These are phyloP conservation scores for Boletus speciosus DNA, from an alignment of 768 basidiomycete species.

Conservation along the genomic window DNA sequence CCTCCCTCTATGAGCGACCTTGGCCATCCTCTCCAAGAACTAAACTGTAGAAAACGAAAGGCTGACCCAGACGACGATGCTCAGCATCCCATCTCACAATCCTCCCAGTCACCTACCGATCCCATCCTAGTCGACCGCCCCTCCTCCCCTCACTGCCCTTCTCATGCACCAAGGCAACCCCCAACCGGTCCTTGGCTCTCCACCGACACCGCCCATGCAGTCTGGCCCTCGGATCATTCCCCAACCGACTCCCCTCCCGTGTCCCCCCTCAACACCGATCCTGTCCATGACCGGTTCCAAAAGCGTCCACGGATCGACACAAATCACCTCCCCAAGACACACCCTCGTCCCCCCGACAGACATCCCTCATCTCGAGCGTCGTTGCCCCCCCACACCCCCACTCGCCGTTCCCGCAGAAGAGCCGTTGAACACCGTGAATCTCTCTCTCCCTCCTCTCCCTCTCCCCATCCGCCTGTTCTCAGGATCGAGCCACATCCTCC, in stretches of 20 bases:
- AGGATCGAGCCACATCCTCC: conserved; percentile 26
- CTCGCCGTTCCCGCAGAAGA: conserved; percentile 30
- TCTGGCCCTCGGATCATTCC: conserved; percentile 41
- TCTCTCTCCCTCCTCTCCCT: conserved; percentile 25
- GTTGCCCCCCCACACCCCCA: conserved; percentile 22
- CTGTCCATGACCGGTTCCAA: conserved; percentile 17
- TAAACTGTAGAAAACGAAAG: conserved; percentile 66
- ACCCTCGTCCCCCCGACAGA: conserved; percentile 11
- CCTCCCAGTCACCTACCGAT: conserved; percentile 25
- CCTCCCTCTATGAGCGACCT: conserved; percentile 56
- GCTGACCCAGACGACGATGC: conserved; percentile 48
- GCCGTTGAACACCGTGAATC: conserved; percentile 28
- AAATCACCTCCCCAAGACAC: conserved; percentile 11
- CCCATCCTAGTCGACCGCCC: conserved; percentile 36
- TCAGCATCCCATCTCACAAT: conserved; percentile 32
- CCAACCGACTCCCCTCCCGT: conserved; percentile 31
- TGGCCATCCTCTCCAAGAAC: conserved; percentile 47
- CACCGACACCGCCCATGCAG: conserved; percentile 28
- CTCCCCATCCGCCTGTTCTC: conserved; percentile 18
- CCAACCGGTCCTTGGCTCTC: conserved; percentile 30
- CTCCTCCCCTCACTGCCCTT: conserved; percentile 25
- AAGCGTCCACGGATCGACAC: conserved; percentile 34
- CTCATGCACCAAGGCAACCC: conserved; percentile 42
- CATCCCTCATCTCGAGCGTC: conserved; percentile 14
- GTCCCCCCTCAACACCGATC: conserved; percentile 40